Base-by-base conservation (phyloP, 257 asterid species). In the Rhazya stricta region DNA sequence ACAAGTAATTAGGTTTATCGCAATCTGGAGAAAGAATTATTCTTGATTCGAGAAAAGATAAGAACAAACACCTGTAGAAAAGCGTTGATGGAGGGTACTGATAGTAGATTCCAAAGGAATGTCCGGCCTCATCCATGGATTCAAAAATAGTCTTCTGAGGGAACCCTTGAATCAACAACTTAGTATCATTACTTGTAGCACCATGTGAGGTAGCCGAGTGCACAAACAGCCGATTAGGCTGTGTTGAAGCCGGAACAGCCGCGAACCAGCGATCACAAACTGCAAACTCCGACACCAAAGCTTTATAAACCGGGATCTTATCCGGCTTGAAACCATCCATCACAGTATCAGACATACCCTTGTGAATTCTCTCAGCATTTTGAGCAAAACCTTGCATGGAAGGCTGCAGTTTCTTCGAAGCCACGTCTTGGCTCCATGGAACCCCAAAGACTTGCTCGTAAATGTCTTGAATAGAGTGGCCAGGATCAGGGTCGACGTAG, bases 251-350 rank as follows among this genome's bases (percentile, higher is more conserved):
- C 65, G 96, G 97, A 75, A 89, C 81, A 32, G 97, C 46, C 57
- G 93, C 90, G 67, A 89, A 89, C 97, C 95, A 91, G 79, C 93
- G 81, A 53, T 89, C 94, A 71, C 94, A 90, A 12, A 90, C 91
- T 10, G 89, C 94, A 76, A 89, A 90, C 79, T 89, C 92, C 69
- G 82, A 30, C 50, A 84, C 89, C 30, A 90, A 63, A 80, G 86
- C 92, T 80, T 54, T 71, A 69, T 82, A 90, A 61, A 89, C 87
- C 67, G 91, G 84, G 3, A 90, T 72, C 0, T 79, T 65, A 9
- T 85, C 89, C 56, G 96, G 96, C 36, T 56, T 74, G 81, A 89
- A 90, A 58, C 96, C 94, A 71, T 81, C 84, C 96, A 90, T 89
- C 43, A 90, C 94, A 25, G 86, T 74, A 9, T 57, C 76, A 16